Percentiles rank a stretch among this genome's conserved stretches.
phyloP scores from a whole-genome alignment of 208 protist species.

The Leishmania braziliensis region DNA sequence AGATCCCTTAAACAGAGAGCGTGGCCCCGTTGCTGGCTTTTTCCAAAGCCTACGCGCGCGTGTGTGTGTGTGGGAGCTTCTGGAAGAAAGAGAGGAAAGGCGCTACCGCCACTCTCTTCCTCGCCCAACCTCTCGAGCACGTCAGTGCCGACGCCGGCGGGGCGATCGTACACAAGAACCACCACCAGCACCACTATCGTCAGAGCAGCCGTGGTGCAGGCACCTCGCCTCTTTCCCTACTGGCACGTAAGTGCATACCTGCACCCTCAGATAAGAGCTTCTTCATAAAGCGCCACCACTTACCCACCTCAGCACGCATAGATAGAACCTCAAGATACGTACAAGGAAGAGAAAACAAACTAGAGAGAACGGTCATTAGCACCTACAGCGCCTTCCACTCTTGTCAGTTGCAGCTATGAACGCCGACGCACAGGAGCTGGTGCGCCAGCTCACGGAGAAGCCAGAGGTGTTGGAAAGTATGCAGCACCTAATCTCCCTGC shows the following conservation, averaged over 20 bases:
- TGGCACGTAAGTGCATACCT: not conserved
- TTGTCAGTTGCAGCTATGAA: constrained; percentile 26
- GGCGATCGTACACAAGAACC: not conserved
- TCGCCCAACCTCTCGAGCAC: not conserved
- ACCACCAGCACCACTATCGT: not conserved
- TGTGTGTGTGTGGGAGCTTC: not conserved
- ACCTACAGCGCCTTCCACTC: not conserved
- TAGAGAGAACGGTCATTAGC: not conserved
- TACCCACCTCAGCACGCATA: not conserved
- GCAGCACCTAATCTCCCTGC: constrained; percentile 57
- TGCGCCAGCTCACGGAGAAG: constrained; percentile 70
- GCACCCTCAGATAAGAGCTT: not conserved
- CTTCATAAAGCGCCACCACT: not conserved
- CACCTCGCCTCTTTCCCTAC: not conserved
- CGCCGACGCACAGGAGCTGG: constrained; percentile 47
- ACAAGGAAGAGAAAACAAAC: not conserved
- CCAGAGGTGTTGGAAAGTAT: constrained; percentile 67
- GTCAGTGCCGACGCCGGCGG: not conserved
- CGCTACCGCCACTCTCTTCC: not conserved
- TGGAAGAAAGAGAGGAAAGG: not conserved
- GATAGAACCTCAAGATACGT: not conserved
- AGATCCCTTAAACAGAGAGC: not conserved
- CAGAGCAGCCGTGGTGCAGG: too few species aligned
- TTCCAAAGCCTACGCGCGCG: not conserved
- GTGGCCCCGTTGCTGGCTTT: not conserved